These are phyloP conservation scores for Xerocomus cyaneibrunnescens DNA, from an alignment of 1,284 basidiomycete species.

Conservation along the genomic window DNA sequence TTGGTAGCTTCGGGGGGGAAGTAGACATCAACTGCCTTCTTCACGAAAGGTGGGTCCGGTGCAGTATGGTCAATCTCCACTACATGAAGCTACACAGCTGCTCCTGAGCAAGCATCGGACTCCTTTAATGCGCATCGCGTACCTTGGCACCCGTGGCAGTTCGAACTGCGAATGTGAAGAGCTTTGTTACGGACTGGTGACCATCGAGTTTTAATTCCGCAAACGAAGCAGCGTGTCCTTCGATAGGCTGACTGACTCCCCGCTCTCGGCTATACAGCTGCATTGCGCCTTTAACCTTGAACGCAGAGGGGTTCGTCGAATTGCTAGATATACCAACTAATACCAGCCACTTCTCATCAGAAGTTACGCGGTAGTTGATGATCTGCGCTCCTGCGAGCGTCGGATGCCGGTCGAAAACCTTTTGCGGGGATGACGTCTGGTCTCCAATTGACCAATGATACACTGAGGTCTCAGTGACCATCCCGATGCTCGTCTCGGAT, in stretches of 20 bases:
- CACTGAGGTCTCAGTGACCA: conserved; percentile 94
- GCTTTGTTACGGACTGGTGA: conserved; percentile 78
- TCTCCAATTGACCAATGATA: conserved; percentile 90
- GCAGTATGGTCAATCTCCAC: conserved; percentile 98
- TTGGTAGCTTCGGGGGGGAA: conserved; percentile 98
- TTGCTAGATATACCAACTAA: conserved; percentile 96
- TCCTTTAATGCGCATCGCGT: conserved; percentile 27
- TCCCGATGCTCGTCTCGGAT: conserved; percentile 85
- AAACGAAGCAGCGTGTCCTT: conserved; percentile 98
- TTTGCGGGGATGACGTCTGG: conserved; percentile 73
- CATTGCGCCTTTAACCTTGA: conserved; percentile 98
- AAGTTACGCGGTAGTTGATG: conserved; percentile 94
- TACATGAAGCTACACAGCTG: conserved; percentile 77
- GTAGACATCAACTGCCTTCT: conserved; percentile 99
- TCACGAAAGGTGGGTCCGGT: conserved; percentile 93
- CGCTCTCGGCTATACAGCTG: conserved; percentile 91
- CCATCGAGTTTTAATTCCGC: conserved; percentile 91
- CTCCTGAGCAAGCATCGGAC: conserved; percentile 17
- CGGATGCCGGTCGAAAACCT: conserved; percentile 96
- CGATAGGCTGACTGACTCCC: conserved; percentile 97
- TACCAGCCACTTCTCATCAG: conserved; percentile 97
- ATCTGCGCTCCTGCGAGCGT: conserved; percentile 95
- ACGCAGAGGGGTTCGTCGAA: conserved; percentile 86
- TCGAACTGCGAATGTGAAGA: conserved; percentile 95
- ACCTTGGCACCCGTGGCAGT: conserved; percentile 97